A percentile compares a stretch with the other conserved stretches of the same genome.
Evolutionary conservation across 495 filamentous ascomycete genomes (phyloP).

Genomic region (Hypoxylon perforatum): DNA sequence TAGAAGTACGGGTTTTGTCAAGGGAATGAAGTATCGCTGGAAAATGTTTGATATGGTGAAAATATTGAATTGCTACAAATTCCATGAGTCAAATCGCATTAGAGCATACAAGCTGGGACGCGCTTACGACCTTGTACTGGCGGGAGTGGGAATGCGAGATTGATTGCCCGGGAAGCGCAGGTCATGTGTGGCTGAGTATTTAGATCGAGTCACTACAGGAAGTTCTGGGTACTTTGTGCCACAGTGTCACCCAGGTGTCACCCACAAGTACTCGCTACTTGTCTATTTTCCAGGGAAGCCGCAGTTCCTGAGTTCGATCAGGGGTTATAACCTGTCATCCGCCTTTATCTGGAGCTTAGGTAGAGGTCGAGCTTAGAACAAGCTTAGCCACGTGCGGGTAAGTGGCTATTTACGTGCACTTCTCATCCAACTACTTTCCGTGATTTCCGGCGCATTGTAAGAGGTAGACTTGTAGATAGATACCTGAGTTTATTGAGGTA

Average conservation of each 20-base stretch:
- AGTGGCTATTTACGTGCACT: neutral
- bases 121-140: constrained; percentile 17
- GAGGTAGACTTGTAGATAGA: no score
- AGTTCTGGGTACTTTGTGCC: constrained; percentile 29
- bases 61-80: neutral
- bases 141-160: constrained; percentile 7
- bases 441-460: neutral
- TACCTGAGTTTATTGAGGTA: neutral
- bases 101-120: constrained; percentile 11
- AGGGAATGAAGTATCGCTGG: neutral
- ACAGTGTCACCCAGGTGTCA: neutral
- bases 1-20: neutral
- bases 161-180: constrained; percentile 26
- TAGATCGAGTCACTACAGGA: constrained; percentile 18
- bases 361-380: constrained; percentile 7
- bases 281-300: neutral
- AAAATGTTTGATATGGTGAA: neutral
- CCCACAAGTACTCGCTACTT: constrained; percentile 26
- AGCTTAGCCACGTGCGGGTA: constrained; percentile 24
- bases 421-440: constrained; percentile 8
- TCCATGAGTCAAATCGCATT: constrained; percentile 13
- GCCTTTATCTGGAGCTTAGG: constrained; percentile 16
- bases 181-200: constrained; percentile 29
- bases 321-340: constrained; percentile 17
- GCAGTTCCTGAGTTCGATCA: constrained; percentile 21